Percentiles rank a stretch among this genome's conserved stretches.
Conservation (phyloP, 805 yeast species). For the Candida sithepensis region DNA sequence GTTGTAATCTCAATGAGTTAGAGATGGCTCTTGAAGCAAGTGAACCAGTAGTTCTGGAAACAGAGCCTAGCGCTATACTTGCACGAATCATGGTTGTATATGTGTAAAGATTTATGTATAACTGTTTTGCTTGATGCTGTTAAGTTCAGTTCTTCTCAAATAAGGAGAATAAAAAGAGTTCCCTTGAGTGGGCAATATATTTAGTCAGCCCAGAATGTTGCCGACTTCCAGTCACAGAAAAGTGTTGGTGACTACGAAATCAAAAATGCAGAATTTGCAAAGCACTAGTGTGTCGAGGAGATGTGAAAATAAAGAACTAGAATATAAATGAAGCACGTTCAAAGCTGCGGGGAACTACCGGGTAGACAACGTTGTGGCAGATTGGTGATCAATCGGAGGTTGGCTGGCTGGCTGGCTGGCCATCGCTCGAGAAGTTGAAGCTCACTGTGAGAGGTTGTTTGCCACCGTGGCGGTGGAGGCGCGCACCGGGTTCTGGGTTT, state of each 20-base stretch:
- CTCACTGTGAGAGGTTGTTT: background rate
- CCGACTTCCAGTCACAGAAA: too few relatives aligned
- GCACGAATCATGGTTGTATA: background rate
- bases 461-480: conserved; percentile 1
- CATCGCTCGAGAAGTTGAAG: background rate
- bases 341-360: background rate
- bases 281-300: too few relatives aligned
- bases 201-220: background rate
- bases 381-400: background rate
- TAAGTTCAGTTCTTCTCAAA: too few relatives aligned
- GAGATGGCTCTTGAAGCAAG: background rate
- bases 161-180: too few relatives aligned
- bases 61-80: background rate
- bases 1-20: background rate
- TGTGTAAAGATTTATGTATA: background rate
- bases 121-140: too few relatives aligned
- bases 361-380: background rate
- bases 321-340: background rate
- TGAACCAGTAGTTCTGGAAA: background rate
- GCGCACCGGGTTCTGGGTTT: background rate
- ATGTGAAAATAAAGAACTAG: background rate
- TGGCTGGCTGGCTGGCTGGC: background rate
- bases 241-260: background rate
- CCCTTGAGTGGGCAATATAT: background rate
- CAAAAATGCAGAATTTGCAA: too few relatives aligned